These are phyloP conservation scores for Artomyces pyxidatus DNA, from an alignment of 768 basidiomycete genomes.

Conservation along the genomic window DNA sequence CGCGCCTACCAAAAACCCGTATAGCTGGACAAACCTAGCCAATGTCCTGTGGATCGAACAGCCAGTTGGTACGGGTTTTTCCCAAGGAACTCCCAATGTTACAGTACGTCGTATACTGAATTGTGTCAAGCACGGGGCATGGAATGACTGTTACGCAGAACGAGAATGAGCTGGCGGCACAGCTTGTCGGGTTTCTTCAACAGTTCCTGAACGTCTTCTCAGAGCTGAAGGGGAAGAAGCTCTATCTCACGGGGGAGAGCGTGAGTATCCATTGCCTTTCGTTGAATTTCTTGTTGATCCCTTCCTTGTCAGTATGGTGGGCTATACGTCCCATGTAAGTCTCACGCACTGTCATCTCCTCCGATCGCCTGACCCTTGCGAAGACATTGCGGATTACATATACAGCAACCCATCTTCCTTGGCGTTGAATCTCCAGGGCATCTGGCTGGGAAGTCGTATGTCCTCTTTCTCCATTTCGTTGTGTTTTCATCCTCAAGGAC, in stretches of 20 bases:
- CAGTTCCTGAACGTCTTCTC: slow-evolving; percentile 12
- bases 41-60: slow-evolving; percentile 17
- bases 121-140: not conserved
- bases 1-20: slow-evolving; percentile 11
- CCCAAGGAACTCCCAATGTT: slow-evolving; percentile 11
- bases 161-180: slow-evolving; percentile 9
- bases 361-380: not conserved
- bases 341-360: not conserved
- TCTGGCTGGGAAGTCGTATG: slow-evolving; percentile 14
- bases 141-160: slow-evolving; percentile 1
- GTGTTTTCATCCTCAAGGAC: not conserved
- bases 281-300: not conserved
- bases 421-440: slow-evolving; percentile 6
- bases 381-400: slow-evolving; percentile 15
- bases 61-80: slow-evolving; percentile 16
- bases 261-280: slow-evolving; percentile 1
- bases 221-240: slow-evolving; percentile 13
- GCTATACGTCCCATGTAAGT: slow-evolving; percentile 11
- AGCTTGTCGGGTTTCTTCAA: slow-evolving; percentile 14
- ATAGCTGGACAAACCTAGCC: slow-evolving; percentile 16
- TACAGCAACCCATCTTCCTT: slow-evolving; percentile 8
- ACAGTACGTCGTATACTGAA: not conserved
- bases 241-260: slow-evolving; percentile 15
- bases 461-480: not conserved
- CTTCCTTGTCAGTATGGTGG: slow-evolving; percentile 9